Percentiles rank a stretch among this genome's conserved stretches.
Evolutionary conservation across 2,329 filamentous ascomycete species (phyloP).

Genomic region (Beauveria sp.): DNA sequence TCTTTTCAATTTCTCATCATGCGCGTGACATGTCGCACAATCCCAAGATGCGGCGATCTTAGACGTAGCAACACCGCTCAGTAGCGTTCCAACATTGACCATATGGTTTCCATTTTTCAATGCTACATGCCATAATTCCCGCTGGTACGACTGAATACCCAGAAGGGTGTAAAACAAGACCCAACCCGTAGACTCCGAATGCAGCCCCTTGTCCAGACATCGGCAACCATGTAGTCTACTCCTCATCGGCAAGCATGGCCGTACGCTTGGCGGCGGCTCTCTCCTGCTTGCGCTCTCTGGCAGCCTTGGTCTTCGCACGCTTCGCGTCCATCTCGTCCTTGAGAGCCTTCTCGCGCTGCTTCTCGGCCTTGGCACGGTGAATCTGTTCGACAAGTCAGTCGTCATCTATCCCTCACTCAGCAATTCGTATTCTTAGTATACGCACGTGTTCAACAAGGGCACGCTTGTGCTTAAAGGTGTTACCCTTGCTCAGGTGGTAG

Average conservation of each 20-base stretch:
- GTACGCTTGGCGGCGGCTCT: constrained; percentile 85
- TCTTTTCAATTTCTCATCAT: constrained; percentile 8
- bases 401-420: not conserved
- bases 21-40: constrained; percentile 8
- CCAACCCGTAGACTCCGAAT: constrained; percentile 55
- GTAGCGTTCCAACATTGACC: constrained; percentile 26
- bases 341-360: constrained; percentile 87
- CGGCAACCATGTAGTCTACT: constrained; percentile 39
- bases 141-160: constrained; percentile 42
- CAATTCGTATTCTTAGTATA: constrained; percentile 24
- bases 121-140: constrained; percentile 50
- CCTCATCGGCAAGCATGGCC: constrained; percentile 66
- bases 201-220: constrained; percentile 48
- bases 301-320: constrained; percentile 99
- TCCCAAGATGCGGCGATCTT: not conserved
- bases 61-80: constrained; percentile 1
- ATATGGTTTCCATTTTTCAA: constrained; percentile 48
- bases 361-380: constrained; percentile 99
- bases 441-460: constrained; percentile 99
- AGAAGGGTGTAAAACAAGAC: constrained; percentile 41
- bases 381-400: constrained; percentile 53
- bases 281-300: constrained; percentile 96
- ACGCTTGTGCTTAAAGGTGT: constrained; percentile 99
- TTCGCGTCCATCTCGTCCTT: constrained; percentile 99
- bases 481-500: constrained; percentile 99